Base-by-base conservation (phyloP, 192 early-diverging fungal species). In the Backusella luteola region DNA sequence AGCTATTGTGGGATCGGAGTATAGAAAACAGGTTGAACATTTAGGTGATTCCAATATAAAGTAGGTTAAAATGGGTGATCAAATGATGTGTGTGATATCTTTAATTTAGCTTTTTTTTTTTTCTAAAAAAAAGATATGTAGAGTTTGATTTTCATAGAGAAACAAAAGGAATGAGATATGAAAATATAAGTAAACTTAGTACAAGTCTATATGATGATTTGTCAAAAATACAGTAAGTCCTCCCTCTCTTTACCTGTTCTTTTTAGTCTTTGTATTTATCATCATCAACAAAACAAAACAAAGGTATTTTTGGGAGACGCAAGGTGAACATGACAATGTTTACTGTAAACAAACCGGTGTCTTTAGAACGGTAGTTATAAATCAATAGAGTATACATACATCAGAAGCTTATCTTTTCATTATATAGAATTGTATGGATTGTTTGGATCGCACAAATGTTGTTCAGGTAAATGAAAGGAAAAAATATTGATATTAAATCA, bases 61-160 rank as follows among this genome's bases (percentile, higher is more conserved):
- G 87, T 88, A 83, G 15, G 81, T 56, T 56, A 32, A 32, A 32
- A 32, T 32, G 32, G 1, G 6, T 34, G 5, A 21, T 21, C 44
- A 32, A 19, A 34, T 32, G 32, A 52, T 3, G 70, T 34, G 35
- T 36, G 11, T 5, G 15, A 73, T 69, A 23, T 34, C 39, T 4
- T 46, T 42, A 39, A 67, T 52, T 17, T 35, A 12, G 53, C 77
- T 29, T 17, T n/a, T 17, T 70, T 12, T 75, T 39, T 11, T 39
- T 39, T 2, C 38, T 5, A 15, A 5, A 44, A 44, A 19, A 49
- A 49, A 89, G 85, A 78, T 94, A 98, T 77, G 87, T 94, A 21
- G 94, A 95, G 46, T 99, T 96, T 83, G 97, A 99, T 81, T 99
- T 99, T 82, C 97, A 99, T 74, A 81, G 92, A 38, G 92, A 99